Conservation (phyloP, 83 land plant genomes). For the Picea abies region DNA sequence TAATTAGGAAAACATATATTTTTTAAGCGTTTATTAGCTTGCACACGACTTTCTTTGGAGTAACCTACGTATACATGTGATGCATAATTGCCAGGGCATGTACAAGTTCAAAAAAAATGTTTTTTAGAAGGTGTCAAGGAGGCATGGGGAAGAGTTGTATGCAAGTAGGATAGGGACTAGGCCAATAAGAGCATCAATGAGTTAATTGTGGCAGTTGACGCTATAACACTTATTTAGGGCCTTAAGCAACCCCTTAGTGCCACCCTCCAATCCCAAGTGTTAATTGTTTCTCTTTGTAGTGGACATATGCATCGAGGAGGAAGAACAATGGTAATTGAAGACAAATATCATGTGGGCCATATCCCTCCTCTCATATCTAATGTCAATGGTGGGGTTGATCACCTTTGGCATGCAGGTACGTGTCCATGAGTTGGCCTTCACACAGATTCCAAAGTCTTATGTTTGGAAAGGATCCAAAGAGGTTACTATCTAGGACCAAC, state of each 20-base stretch:
- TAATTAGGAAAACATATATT: too few species aligned
- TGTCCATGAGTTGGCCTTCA: constrained; percentile 93
- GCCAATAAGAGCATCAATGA: too few species aligned
- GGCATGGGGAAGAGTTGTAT: too few species aligned
- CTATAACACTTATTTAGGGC: too few species aligned
- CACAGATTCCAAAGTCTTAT: constrained; percentile 76
- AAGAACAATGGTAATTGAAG: constrained; percentile 77
- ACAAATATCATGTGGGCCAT: constrained; percentile 82
- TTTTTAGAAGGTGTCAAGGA: too few species aligned
- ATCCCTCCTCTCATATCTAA: constrained; percentile 62
- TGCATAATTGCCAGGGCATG: too few species aligned
- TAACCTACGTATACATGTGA: too few species aligned
- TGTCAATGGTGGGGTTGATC: constrained; percentile 68
- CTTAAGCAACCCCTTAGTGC: not conserved
- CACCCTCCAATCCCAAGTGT: constrained; percentile 33
- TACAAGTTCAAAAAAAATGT: too few species aligned
- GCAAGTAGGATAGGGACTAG: too few species aligned
- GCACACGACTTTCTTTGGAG: too few species aligned
- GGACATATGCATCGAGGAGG: constrained; percentile 92
- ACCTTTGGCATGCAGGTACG: constrained; percentile 76
- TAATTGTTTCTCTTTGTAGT: constrained; percentile 81
- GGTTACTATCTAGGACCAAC: constrained; percentile 68
- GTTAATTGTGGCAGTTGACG: too few species aligned
- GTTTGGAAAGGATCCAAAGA: constrained; percentile 88
- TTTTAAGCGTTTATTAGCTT: too few species aligned